These are phyloP conservation scores for Flaveria bidentis DNA, from an alignment of 129 eudicot genomes.

Conservation along the genomic window DNA sequence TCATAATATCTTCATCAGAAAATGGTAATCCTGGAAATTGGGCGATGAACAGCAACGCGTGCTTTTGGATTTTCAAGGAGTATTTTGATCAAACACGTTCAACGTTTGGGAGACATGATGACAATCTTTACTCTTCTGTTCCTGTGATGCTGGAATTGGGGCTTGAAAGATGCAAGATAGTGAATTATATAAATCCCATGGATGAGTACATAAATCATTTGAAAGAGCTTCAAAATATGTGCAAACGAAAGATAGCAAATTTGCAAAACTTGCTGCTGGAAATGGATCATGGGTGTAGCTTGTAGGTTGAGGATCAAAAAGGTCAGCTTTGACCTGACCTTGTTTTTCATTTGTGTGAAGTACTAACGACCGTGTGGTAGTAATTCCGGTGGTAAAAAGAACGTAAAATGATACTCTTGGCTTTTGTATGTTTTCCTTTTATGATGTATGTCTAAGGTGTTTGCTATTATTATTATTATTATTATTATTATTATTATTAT, in stretches of 20 bases:
- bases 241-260: conserved; percentile 23
- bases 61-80: conserved; percentile 40
- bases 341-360: no score
- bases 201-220: conserved; percentile 33
- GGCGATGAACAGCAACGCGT: conserved; percentile 2
- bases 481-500: no score
- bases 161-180: conserved; percentile 36
- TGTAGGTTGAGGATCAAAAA: not conserved
- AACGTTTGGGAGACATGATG: conserved; percentile 36
- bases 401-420: no score
- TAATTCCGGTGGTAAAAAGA: no score
- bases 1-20: conserved; percentile 4
- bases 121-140: not conserved
- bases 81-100: conserved; percentile 36
- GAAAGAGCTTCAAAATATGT: conserved; percentile 44
- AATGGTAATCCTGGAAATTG: not conserved
- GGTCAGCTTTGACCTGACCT: not conserved
- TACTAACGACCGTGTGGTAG: no score
- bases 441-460: no score
- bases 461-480: no score
- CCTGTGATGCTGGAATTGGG: conserved; percentile 30
- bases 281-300: not conserved
- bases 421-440: no score
- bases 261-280: conserved; percentile 19
- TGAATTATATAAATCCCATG: conserved; percentile 26